Base-by-base conservation (phyloP, 1,284 basidiomycete species). In the Ceratobasidium theobromae region DNA sequence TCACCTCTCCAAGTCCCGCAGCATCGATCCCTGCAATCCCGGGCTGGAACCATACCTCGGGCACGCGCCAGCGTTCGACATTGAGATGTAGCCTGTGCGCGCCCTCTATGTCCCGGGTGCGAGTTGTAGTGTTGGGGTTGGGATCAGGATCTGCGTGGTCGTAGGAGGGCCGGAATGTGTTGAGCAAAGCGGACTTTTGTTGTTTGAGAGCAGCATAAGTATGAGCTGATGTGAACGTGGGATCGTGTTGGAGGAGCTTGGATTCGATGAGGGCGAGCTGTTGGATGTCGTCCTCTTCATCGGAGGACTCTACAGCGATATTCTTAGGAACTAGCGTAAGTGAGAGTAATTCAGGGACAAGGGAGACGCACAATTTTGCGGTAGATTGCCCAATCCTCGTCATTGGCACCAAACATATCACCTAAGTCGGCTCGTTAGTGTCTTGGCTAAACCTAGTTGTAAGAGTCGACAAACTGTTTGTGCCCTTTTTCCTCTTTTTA, bases 341-440 rank as follows among this genome's bases (percentile, higher is more conserved):
- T 32, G 23, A 53, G 62, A 30, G 3, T 43, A 57, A 25, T 18
- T 16, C 40, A 23, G 18, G 49, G 45, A n/a, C 25, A 52, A 23
- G 46, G 25, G 45, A 28, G 27, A 76, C 81, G 70, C 72, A 94
- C 93, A 67, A 99, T 96, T 78, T 98, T 95, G 67, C 96, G 91
- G 75, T 99, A 99, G 57, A 99, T 95, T 0, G 89, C 89, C 96
- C 97, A 99, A 75, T 99, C 96, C 16, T 89, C 93, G 73, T 99
- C 96, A 71, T 98, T 90, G 30, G 88, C 89, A 1, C 97, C 95
- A 73, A 99, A 99, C 75, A 83, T 90, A 72, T 99, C 97, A 79
- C 98, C 95, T 89, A 67, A 51, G 45, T 48, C 41, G 12, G 3
- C 21, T 30, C 23, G 43, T 21, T 11, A 45, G 43, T 5, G 18